phyloP scores from a whole-genome alignment of 345 rosid genomes.

The Heritiera littoralis region DNA sequence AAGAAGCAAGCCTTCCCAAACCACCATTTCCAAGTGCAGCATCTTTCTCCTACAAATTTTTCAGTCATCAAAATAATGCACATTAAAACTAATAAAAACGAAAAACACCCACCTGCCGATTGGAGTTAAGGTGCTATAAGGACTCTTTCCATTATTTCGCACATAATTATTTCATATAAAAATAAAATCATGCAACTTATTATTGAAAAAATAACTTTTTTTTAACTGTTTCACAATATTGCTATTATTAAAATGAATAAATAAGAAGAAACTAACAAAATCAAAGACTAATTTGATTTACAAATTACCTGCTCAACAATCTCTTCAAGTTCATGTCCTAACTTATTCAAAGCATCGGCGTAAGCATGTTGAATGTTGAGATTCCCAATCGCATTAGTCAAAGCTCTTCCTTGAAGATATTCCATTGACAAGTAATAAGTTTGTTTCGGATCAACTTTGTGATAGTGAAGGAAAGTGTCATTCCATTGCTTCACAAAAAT shows the following conservation, averaged over 20 bases:
- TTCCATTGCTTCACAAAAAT: conserved; percentile 76
- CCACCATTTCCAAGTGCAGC: conserved; percentile 99
- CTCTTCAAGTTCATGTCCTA: conserved; percentile 85
- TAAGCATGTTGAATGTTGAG: conserved; percentile 70
- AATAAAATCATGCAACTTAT: neutral
- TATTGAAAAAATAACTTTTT: neutral
- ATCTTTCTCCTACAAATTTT: conserved; percentile 76
- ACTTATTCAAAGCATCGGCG: conserved; percentile 69
- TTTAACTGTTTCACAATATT: neutral
- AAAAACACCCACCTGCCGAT: neutral
- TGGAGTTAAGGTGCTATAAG: neutral
- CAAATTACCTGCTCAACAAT: conserved; percentile 75
- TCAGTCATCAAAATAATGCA: conserved; percentile 13
- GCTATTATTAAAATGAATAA: neutral
- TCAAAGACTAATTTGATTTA: neutral
- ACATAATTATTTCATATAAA: neutral
- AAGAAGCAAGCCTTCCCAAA: conserved; percentile 94
- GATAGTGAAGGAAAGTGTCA: conserved; percentile 75
- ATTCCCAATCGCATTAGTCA: conserved; percentile 87
- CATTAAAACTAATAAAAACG: neutral
- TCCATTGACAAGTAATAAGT: conserved; percentile 97
- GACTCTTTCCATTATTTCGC: neutral
- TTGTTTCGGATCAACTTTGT: conserved; percentile 86
- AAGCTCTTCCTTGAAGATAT: conserved; percentile 94
- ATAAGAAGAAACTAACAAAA: neutral